These are phyloP conservation scores for Knoxdaviesia proteae DNA, from an alignment of 2,329 filamentous ascomycete species.

Conservation along the genomic window DNA sequence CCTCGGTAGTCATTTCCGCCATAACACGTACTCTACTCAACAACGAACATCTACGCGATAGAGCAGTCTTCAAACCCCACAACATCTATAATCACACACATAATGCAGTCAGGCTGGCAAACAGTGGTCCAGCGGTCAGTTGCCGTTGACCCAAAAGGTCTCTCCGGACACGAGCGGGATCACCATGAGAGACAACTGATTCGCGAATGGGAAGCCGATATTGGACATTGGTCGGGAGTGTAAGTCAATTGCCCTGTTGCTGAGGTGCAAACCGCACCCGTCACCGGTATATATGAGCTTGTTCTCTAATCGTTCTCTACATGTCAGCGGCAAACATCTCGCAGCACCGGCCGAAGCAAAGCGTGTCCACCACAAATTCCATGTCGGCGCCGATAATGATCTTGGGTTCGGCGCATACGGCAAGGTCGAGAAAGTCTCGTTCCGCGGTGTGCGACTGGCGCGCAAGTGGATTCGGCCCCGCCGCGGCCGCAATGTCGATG, in stretches of 20 bases:
- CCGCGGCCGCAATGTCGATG: slow-evolving; percentile 17
- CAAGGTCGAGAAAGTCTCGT: slow-evolving; percentile 21
- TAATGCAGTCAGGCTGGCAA: too few relatives aligned
- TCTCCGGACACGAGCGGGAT: slow-evolving; percentile 7
- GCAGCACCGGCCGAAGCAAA: slow-evolving; percentile 10
- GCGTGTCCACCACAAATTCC: slow-evolving; percentile 11
- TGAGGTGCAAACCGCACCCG: not conserved
- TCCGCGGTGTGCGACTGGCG: slow-evolving; percentile 20
- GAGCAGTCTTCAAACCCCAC: too few relatives aligned
- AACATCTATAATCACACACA: too few relatives aligned
- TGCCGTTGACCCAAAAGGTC: not conserved
- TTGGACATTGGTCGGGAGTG: slow-evolving; percentile 11
- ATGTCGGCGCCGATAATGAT: slow-evolving; percentile 8
- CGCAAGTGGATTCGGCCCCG: slow-evolving; percentile 20
- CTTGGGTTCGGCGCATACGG: slow-evolving; percentile 22
- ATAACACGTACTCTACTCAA: too few relatives aligned
- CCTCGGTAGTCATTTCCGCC: too few relatives aligned
- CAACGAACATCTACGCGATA: too few relatives aligned
- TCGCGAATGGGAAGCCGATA: slow-evolving; percentile 9
- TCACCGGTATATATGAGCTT: not conserved
- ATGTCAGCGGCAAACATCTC: slow-evolving; percentile 11
- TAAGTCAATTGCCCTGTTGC: slow-evolving; percentile 2
- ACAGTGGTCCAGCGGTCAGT: too few relatives aligned
- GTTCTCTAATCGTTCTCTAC: not conserved
- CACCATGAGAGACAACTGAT: slow-evolving; percentile 9